Evolutionary conservation across 495 filamentous ascomycete genomes (phyloP).

Genomic region (Neurospora sp.): DNA sequence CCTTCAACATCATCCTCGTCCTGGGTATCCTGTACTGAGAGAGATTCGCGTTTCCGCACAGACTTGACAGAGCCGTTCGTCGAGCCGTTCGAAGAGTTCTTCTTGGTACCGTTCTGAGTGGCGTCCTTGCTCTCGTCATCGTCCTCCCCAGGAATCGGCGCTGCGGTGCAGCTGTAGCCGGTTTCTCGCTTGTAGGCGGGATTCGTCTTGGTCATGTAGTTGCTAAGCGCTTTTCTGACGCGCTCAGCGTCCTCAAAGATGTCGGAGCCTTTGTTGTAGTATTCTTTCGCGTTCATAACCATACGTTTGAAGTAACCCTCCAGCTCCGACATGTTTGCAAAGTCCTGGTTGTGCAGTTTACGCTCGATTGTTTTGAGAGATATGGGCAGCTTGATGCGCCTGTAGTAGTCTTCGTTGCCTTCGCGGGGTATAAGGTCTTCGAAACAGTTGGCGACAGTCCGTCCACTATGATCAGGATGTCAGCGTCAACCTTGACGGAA

Average conservation of each 20-base stretch:
- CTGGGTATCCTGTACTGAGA: conserved; percentile 8
- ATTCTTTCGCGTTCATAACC: conserved; percentile 66
- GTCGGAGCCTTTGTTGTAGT: conserved; percentile 52
- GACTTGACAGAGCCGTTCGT: not conserved
- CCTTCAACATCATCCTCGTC: conserved; percentile 19
- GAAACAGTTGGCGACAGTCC: conserved; percentile 61
- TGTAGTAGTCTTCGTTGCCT: conserved; percentile 62
- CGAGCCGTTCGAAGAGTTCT: not conserved
- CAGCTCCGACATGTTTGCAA: conserved; percentile 49
- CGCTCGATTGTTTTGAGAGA: conserved; percentile 63
- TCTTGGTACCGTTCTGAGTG: not conserved
- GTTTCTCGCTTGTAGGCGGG: conserved; percentile 52
- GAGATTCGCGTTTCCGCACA: conserved; percentile 10
- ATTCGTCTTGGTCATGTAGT: conserved; percentile 65
- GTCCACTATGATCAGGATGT: conserved; percentile 39
- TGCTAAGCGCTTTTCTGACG: conserved; percentile 62
- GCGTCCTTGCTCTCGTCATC: conserved; percentile 17
- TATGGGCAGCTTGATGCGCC: conserved; percentile 60
- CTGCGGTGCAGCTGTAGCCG: conserved; percentile 51
- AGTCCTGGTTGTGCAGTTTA: conserved; percentile 55
- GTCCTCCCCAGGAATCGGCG: conserved; percentile 39
- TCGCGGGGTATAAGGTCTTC: conserved; percentile 54
- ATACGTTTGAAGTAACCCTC: conserved; percentile 71
- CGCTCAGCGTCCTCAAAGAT: conserved; percentile 67
- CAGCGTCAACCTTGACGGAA: not conserved